Conservation (phyloP, 768 basidiomycete species). For the Scleroderma bovista region DNA sequence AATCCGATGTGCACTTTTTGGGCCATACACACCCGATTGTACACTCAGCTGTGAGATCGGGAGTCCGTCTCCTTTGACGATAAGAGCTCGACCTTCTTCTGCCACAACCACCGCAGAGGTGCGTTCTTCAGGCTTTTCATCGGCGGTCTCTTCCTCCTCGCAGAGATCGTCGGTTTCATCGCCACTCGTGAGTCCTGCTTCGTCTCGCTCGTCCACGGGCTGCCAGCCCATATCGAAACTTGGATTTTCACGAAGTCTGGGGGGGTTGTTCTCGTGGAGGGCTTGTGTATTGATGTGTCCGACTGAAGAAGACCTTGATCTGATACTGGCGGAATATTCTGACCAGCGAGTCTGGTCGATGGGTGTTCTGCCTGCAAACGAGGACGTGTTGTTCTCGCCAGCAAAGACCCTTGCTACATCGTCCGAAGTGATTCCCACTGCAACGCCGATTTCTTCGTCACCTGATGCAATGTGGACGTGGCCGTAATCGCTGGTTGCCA, state of each 20-base stretch:
- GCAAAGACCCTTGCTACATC: conserved; percentile 57
- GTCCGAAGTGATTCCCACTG: conserved; percentile 61
- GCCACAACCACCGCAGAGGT: conserved; percentile 75
- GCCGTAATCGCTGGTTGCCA: conserved; percentile 55
- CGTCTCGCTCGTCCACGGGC: conserved; percentile 65
- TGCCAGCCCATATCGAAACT: conserved; percentile 78
- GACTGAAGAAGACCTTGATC: conserved; percentile 68
- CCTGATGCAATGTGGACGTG: conserved; percentile 62
- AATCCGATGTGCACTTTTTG: background rate
- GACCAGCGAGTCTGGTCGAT: conserved; percentile 70
- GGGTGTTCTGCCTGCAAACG: conserved; percentile 45
- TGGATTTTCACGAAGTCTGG: conserved; percentile 55
- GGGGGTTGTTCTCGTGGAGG: conserved; percentile 36
- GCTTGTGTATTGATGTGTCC: conserved; percentile 41
- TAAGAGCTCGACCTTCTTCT: conserved; percentile 80
- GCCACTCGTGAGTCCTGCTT: conserved; percentile 51
- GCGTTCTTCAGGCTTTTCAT: conserved; percentile 58
- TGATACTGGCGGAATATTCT: conserved; percentile 58
- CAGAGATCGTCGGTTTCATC: conserved; percentile 49
- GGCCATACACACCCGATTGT: conserved; percentile 55
- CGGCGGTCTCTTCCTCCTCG: conserved; percentile 44
- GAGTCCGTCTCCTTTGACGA: conserved; percentile 64
- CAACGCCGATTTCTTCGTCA: conserved; percentile 44
- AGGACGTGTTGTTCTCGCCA: conserved; percentile 42
- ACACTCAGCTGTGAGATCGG: conserved; percentile 60